Percentiles rank a stretch among this genome's conserved stretches.
Conservation (phyloP, 1,284 basidiomycete species). For the Ceratorhiza oryzae-sativae region DNA sequence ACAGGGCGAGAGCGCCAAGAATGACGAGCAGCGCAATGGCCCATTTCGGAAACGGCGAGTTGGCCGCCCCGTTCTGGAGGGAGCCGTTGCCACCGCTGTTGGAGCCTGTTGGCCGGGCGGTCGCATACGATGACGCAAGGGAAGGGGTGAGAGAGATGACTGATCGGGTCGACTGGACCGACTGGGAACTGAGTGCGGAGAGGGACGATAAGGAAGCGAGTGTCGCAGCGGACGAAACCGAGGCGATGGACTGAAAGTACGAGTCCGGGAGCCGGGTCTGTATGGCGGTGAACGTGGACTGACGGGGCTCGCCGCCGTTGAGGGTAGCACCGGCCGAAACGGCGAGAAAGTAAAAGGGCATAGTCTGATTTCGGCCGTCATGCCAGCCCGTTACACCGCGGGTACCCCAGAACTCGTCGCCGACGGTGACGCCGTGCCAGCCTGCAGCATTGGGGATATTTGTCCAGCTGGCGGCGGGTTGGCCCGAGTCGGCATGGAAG, state of each 20-base stretch:
- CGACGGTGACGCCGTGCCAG: slow-evolving; percentile 60
- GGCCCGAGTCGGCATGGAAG: slow-evolving; percentile 67
- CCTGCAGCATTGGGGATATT: slow-evolving; percentile 61
- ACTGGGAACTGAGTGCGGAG: slow-evolving; percentile 48
- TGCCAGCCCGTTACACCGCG: slow-evolving; percentile 59
- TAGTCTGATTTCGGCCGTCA: slow-evolving; percentile 59
- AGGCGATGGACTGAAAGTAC: slow-evolving; percentile 42
- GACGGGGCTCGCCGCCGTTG: slow-evolving; percentile 63
- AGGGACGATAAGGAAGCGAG: slow-evolving; percentile 49
- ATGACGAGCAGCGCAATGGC: slow-evolving; percentile 87
- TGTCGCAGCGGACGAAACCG: slow-evolving; percentile 11
- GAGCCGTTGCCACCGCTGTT: slow-evolving; percentile 15
- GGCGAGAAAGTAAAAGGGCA: slow-evolving; percentile 76
- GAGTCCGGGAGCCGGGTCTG: slow-evolving; percentile 51
- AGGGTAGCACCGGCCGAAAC: slow-evolving; percentile 61
- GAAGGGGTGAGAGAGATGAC: slow-evolving; percentile 43
- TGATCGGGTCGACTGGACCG: slow-evolving; percentile 42
- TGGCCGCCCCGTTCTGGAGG: slow-evolving; percentile 45
- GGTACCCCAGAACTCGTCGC: slow-evolving; percentile 76
- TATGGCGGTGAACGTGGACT: slow-evolving; percentile 74
- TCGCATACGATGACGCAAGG: slow-evolving; percentile 49
- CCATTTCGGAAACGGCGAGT: slow-evolving; percentile 73
- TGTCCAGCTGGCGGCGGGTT: slow-evolving; percentile 56
- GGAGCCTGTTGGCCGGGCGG: slow-evolving; percentile 36
- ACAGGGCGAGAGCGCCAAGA: slow-evolving; percentile 79